Percentiles rank a stretch among this genome's conserved stretches.
Conservation (phyloP, 768 basidiomycete genomes). For the Rhizopogon rudus region DNA sequence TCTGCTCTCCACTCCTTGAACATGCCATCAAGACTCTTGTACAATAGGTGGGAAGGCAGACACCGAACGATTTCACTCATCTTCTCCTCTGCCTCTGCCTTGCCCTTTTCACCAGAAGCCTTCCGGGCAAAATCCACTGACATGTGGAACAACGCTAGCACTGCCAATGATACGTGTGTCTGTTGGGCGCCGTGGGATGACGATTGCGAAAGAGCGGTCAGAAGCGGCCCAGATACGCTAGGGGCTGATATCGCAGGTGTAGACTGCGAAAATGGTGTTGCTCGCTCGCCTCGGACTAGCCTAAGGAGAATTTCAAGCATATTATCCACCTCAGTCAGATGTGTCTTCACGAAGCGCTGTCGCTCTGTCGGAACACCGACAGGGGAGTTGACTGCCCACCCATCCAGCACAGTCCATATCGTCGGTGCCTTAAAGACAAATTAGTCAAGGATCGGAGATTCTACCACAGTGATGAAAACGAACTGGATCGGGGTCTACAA, state of each 20-base stretch:
- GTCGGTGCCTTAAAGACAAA: conserved; percentile 68
- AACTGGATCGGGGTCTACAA: conserved; percentile 94
- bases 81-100: conserved; percentile 65
- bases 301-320: conserved; percentile 90
- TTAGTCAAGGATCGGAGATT: neutral
- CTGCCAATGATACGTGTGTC: conserved; percentile 90
- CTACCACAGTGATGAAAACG: conserved; percentile 25
- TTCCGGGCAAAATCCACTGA: conserved; percentile 77
- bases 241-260: conserved; percentile 58
- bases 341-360: conserved; percentile 83
- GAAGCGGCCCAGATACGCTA: conserved; percentile 61
- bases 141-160: conserved; percentile 87
- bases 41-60: conserved; percentile 81
- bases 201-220: conserved; percentile 64
- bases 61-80: conserved; percentile 88
- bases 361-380: conserved; percentile 73
- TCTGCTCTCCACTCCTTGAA: conserved; percentile 90
- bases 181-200: conserved; percentile 85
- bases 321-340: conserved; percentile 83
- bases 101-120: conserved; percentile 61
- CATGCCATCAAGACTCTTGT: conserved; percentile 90
- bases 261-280: conserved; percentile 63
- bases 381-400: conserved; percentile 84
- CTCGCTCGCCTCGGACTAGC: conserved; percentile 85
- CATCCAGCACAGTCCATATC: conserved; percentile 84